Evolutionary conservation across 176 grass and related monocot species (phyloP), one percentile per base, ranked within the genome.

Genomic region (Carex myosuroides): DNA sequence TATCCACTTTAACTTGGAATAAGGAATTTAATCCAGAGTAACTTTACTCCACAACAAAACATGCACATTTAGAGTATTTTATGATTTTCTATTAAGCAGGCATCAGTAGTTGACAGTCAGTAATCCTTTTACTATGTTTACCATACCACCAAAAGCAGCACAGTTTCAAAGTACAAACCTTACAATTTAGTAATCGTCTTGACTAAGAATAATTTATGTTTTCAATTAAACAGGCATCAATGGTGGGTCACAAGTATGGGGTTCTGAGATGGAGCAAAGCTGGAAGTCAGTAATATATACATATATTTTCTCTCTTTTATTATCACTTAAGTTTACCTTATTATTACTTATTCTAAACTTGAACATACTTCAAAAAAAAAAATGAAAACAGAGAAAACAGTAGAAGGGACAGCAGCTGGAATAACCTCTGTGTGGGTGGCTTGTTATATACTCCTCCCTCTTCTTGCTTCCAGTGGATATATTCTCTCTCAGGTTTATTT

Each of bases 191-290:
- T 78, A 57, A 78, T 57, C 2, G 6, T 77, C 55, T 32, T 32
- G 24, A 56, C 24, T 33, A 33, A 17, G 14, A 32, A 24, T 57
- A 32, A 4, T 32, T 55, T 18, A 17, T 78, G 52, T 33, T 78
- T 75, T 78, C 65, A 84, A 64, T 88, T 73, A 81, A 57, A 56
- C 83, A 99, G 96, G 93, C 96, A 88, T 99, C 93, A 33, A 93
- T 99, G 88, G 94, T 99, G 50, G 93, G 96, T 29, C 89, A 99
- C 80, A 99, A 99, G 65, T 95, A 95, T 20, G 93, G 93, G 1
- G 88, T 95, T 52, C 82, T 99, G 52, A 93, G 93, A 85, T 99
- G 96, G 96, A 99, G 92, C 89, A 99, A 99, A 81, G 91, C 93
- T 44, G 93, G 93, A 81, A 99, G 96, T 98, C 81, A 93, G 91